These are phyloP conservation scores for Fusarium bactridioides DNA, from an alignment of 2,329 filamentous ascomycete species.

Conservation along the genomic window DNA sequence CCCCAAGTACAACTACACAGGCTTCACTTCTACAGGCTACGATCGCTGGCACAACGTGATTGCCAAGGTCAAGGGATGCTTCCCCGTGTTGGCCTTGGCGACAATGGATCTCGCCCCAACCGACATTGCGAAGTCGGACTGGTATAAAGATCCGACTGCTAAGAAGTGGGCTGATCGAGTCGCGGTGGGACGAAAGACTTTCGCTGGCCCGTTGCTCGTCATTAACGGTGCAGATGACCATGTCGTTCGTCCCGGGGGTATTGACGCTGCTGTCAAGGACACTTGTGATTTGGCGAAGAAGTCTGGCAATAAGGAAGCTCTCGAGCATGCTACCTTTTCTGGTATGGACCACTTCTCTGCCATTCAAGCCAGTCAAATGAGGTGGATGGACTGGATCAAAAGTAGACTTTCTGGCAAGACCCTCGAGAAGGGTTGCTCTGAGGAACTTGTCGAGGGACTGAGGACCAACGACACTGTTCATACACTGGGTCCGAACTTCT, in stretches of 20 bases:
- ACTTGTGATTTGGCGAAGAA: background rate
- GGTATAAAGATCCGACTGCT: background rate
- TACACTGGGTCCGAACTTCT: slow-evolving; percentile 7
- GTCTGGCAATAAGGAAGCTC: background rate
- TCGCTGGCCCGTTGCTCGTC: background rate
- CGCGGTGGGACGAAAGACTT: background rate
- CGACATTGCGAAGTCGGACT: background rate
- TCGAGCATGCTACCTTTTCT: background rate
- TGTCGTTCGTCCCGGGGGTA: slow-evolving; percentile 7
- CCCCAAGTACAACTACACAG: slow-evolving; percentile 21
- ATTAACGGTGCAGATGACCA: background rate
- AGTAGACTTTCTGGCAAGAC: slow-evolving; percentile 5
- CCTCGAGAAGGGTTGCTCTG: background rate
- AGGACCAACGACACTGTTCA: slow-evolving; percentile 1
- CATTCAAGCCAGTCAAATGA: slow-evolving; percentile 22
- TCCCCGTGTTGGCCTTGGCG: slow-evolving; percentile 2
- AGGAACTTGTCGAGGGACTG: background rate
- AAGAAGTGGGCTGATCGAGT: slow-evolving; percentile 4
- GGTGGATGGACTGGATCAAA: slow-evolving; percentile 27
- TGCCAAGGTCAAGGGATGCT: slow-evolving; percentile 14
- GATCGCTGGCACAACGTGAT: slow-evolving; percentile 26
- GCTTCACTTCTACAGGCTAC: slow-evolving; percentile 7
- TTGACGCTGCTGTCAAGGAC: background rate
- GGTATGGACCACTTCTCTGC: slow-evolving; percentile 24
- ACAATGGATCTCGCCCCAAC: background rate